Percentiles rank a stretch among this genome's conserved stretches.
Evolutionary conservation across 2,329 filamentous ascomycete species (phyloP).

Genomic region (Karstenula rhodostoma): DNA sequence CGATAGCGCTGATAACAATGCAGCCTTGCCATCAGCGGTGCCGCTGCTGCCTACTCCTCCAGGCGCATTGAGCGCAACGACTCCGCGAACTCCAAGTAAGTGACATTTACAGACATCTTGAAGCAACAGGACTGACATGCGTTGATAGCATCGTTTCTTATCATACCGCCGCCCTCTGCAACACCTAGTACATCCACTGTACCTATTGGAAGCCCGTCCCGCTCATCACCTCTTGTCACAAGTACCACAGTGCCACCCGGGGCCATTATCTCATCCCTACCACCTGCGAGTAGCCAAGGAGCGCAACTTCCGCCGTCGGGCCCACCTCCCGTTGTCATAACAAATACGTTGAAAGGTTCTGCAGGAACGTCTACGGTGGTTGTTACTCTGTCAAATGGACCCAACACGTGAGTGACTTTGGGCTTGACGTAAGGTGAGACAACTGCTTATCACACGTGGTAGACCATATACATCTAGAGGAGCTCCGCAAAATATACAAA

Average conservation of each 20-base stretch:
- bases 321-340: slow-evolving; percentile 2
- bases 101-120: not conserved
- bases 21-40: not conserved
- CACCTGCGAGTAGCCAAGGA: not conserved
- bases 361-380: slow-evolving; percentile 8
- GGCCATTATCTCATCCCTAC: not conserved
- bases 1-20: not conserved
- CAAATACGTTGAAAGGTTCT: slow-evolving; percentile 11
- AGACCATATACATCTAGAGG: not conserved
- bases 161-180: not conserved
- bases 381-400: slow-evolving; percentile 5
- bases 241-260: slow-evolving; percentile 5
- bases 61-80: slow-evolving; percentile 6
- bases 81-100: not conserved
- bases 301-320: not conserved
- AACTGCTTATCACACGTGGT: not conserved
- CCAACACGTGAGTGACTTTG: not conserved
- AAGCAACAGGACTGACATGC: not conserved
- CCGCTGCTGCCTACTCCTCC: not conserved
- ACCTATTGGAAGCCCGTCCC: slow-evolving; percentile 4
- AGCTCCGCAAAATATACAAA: not conserved
- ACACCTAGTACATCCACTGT: not conserved
- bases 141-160: not conserved
- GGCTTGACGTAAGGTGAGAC: not conserved
- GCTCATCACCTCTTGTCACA: slow-evolving; percentile 12